Evolutionary conservation across 306 rosid genomes (phyloP).

Genomic region (Cicer bijugum): DNA sequence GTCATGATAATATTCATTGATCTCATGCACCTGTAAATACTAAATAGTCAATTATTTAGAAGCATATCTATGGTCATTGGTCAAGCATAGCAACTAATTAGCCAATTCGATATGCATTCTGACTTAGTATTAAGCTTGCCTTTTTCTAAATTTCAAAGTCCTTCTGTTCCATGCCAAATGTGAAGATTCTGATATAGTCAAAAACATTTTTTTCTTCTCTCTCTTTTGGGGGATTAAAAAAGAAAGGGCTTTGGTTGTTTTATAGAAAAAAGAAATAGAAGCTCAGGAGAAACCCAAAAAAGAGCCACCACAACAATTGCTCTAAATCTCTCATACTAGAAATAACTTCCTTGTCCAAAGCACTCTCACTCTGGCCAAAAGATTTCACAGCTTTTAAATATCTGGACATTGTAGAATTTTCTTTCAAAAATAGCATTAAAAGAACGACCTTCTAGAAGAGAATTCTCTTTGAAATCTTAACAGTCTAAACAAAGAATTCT

Average conservation of each 20-base stretch:
- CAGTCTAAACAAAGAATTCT: too few species aligned
- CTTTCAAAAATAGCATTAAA: too few species aligned
- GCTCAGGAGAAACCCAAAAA: not conserved
- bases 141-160: constrained; percentile 6
- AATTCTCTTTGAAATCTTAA: too few species aligned
- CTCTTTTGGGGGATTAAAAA: too few species aligned
- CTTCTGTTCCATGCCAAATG: not conserved
- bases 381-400: too few species aligned
- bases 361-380: too few species aligned
- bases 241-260: not conserved
- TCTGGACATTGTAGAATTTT: too few species aligned
- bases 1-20: constrained; percentile 29
- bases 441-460: too few species aligned
- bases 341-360: too few species aligned
- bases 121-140: not conserved
- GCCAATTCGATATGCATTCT: constrained; percentile 12
- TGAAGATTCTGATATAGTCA: not conserved
- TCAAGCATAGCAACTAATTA: constrained; percentile 9
- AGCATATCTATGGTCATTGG: constrained; percentile 12
- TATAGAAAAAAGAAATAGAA: not conserved
- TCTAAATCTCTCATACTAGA: not conserved
- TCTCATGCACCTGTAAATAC: constrained; percentile 20
- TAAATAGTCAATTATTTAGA: constrained; percentile 23
- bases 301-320: not conserved
- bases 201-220: not conserved